Base-by-base conservation (phyloP, 495 filamentous ascomycete genomes). In the Filosporella fistucella region DNA sequence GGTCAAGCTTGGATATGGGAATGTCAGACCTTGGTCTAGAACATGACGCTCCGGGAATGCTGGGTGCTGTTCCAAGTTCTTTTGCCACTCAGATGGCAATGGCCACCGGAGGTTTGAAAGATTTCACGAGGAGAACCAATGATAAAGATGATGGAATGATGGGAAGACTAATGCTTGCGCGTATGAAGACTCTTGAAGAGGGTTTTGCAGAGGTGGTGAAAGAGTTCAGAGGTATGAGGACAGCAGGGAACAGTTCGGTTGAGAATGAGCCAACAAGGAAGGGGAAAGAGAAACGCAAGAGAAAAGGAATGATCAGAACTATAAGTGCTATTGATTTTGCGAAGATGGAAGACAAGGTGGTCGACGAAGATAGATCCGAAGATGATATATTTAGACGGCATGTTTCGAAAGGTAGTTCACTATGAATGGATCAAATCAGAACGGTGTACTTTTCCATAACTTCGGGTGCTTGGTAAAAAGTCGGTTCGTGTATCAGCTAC, bases 101-200 rank as follows among this genome's bases (percentile, higher is more conserved):
- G 68, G 81, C 83, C 3, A 78, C 80, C 0, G 78, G 78, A 2
- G 64, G 65, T 14, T 56, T 72, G 45, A 69, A 65, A 47, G 57
- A 56, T 41, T 34, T 49, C 35, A 37, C 30, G 14, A 28, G 21
- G 4, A 21, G 49, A 30, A 22, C 38, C 8, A 53, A 63, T 23
- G 69, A 71, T 18, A 78, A 77, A 9, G 80, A 87, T 54, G 72
- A 73, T 49, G 69, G 75, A 17, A 76, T 81, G 62, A 84, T 95
- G 65, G 82, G 81, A 52, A 78, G 86, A 39, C 67, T 95, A n/a
- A 84, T 96, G 63, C 69, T 96, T n/a, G 87, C 88, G 5, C 74
- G 88, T 42, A 95, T 97, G 85, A 90, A 89, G 53, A 85, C 84
- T 24, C 77, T 97, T 7, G 90, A 97, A 63, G 88, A 91, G 62